These are phyloP conservation scores for Hypomontagnella submonticulosa DNA, from an alignment of 495 filamentous ascomycete species.

Conservation along the genomic window DNA sequence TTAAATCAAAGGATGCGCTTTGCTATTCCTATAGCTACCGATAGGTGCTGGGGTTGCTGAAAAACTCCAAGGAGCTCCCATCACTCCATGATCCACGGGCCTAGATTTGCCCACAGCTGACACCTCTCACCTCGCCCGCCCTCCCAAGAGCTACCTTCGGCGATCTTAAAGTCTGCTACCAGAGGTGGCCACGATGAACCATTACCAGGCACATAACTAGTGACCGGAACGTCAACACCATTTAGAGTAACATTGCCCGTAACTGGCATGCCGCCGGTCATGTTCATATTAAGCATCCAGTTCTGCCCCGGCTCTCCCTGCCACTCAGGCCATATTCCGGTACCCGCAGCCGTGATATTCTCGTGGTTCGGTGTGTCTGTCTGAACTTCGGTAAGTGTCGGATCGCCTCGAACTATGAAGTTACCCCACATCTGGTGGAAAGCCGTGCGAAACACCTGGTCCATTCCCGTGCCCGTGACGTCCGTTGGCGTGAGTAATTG, in stretches of 20 bases:
- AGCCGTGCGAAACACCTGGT: conserved; percentile 44
- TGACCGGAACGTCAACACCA: conserved; percentile 21
- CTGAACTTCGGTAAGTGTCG: conserved; percentile 54
- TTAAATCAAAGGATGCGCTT: too few species aligned
- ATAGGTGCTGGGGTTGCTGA: too few species aligned
- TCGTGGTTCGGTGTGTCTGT: conserved; percentile 23
- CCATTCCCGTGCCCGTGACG: conserved; percentile 20
- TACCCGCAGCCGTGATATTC: conserved; percentile 32
- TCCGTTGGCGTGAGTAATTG: conserved; percentile 35
- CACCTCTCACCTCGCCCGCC: conserved; percentile 65
- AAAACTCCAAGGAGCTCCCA: too few species aligned
- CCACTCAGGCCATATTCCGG: conserved; percentile 40
- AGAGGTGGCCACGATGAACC: conserved; percentile 49
- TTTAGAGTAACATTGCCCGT: conserved; percentile 3
- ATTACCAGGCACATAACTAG: conserved; percentile 41
- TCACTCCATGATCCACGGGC: conserved; percentile 41
- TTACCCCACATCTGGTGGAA: conserved; percentile 58
- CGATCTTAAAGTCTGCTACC: conserved; percentile 58
- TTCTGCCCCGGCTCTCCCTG: conserved; percentile 47
- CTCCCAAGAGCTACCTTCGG: conserved; percentile 66
- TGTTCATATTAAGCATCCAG: conserved; percentile 63
- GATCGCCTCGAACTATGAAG: conserved; percentile 65
- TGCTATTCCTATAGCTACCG: too few species aligned
- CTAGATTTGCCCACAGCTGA: conserved; percentile 65
- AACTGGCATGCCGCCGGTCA: conserved; percentile 58